phyloP scores from a whole-genome alignment of 495 filamentous ascomycete species.

The Hyaloscypha bicolor region DNA sequence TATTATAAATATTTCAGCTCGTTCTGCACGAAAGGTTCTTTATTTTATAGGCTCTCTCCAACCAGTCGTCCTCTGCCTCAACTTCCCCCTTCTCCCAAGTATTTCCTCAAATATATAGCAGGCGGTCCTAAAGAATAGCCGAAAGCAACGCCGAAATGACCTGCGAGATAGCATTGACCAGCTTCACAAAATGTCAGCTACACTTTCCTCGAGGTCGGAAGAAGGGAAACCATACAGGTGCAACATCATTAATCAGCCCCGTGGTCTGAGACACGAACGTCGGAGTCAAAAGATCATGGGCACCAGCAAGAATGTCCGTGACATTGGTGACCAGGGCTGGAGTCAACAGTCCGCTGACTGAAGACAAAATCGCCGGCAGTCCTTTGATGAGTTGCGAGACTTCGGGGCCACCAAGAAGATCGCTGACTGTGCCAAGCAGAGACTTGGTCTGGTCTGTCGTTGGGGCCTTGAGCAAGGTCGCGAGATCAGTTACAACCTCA shows the following conservation, averaged over 20 bases:
- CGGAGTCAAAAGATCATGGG: not conserved
- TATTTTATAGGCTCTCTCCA: no score
- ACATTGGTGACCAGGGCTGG: conserved; percentile 3
- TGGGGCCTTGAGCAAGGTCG: not conserved
- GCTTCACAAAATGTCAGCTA: not conserved
- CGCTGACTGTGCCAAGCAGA: not conserved
- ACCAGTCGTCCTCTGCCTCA: no score
- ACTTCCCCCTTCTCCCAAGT: no score
- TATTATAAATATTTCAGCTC: no score
- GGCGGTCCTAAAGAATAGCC: not conserved
- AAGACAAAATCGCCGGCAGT: not conserved
- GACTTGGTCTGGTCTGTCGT: conserved; percentile 4
- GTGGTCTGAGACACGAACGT: not conserved
- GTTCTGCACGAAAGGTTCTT: no score
- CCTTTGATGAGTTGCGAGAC: not conserved
- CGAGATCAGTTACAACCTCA: conserved; percentile 3
- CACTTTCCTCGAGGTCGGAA: not conserved
- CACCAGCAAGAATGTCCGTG: not conserved
- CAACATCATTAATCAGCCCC: not conserved
- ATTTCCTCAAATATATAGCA: no score
- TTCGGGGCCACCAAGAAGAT: not conserved
- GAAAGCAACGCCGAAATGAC: not conserved
- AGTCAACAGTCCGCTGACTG: conserved; percentile 2
- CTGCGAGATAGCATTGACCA: not conserved
- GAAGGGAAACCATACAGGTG: not conserved